phyloP scores from a whole-genome alignment of 148 eudicot genomes.

The Cornus controversa region DNA sequence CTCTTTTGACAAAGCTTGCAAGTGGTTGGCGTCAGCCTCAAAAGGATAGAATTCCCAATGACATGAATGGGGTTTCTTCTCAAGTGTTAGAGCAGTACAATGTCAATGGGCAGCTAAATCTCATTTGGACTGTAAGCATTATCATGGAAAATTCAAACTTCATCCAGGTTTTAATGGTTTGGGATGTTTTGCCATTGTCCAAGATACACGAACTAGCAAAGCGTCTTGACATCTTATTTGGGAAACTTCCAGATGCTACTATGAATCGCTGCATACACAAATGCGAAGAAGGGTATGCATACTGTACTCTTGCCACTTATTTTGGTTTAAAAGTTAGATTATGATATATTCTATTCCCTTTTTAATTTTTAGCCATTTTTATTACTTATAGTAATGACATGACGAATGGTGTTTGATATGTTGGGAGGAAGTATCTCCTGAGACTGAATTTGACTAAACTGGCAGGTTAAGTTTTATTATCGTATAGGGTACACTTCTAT shows the following conservation, averaged over 20 bases:
- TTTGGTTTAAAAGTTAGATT: not conserved
- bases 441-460: too few relatives aligned
- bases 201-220: conserved; percentile 20
- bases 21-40: conserved; percentile 32
- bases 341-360: too few relatives aligned
- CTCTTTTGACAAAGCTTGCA: conserved; percentile 35
- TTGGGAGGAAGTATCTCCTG: too few relatives aligned
- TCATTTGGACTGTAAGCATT: conserved; percentile 32
- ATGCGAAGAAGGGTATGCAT: conserved; percentile 28
- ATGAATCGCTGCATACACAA: conserved; percentile 21
- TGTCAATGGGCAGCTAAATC: conserved; percentile 21
- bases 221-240: conserved; percentile 12
- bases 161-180: conserved; percentile 28
- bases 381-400: not conserved
- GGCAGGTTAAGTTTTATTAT: too few relatives aligned
- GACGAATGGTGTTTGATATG: not conserved
- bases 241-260: conserved; percentile 10
- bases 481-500: too few relatives aligned
- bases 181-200: conserved; percentile 21
- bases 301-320: not conserved
- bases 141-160: conserved; percentile 9
- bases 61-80: not conserved
- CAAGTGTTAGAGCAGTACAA: conserved; percentile 22
- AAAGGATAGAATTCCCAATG: not conserved
- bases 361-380: not conserved